phyloP scores from a whole-genome alignment of 2,329 filamentous ascomycete genomes.

The Sarocladiaceae sp. region DNA sequence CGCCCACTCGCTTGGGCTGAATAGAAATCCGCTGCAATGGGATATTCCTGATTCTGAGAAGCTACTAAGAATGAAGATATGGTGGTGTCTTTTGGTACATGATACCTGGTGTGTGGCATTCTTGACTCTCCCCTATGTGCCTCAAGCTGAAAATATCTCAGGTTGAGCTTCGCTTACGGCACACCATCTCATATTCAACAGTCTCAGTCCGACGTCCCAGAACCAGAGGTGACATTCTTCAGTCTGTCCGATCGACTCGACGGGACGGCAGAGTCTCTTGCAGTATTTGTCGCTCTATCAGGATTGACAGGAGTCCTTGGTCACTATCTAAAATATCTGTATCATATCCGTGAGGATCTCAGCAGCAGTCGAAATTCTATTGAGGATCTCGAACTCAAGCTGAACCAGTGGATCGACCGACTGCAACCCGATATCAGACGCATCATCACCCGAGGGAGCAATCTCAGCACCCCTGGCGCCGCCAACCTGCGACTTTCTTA shows the following conservation, averaged over 20 bases:
- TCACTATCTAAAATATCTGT: slow-evolving; percentile 1
- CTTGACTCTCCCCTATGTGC: background rate
- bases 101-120: slow-evolving; percentile 44
- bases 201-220: slow-evolving; percentile 37
- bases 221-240: slow-evolving; percentile 19
- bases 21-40: slow-evolving; percentile 49
- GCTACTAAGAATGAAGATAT: slow-evolving; percentile 45
- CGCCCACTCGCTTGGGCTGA: slow-evolving; percentile 50
- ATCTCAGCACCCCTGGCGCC: slow-evolving; percentile 29
- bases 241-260: background rate
- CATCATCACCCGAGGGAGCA: slow-evolving; percentile 28
- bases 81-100: slow-evolving; percentile 52
- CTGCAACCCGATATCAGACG: slow-evolving; percentile 25
- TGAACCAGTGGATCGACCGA: slow-evolving; percentile 31
- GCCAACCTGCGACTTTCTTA: slow-evolving; percentile 41
- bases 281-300: slow-evolving; percentile 33
- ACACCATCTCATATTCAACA: slow-evolving; percentile 38
- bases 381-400: slow-evolving; percentile 20
- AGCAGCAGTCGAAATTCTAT: background rate
- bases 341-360: background rate
- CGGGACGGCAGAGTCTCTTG: slow-evolving; percentile 18
- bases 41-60: slow-evolving; percentile 49
- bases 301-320: slow-evolving; percentile 27
- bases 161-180: slow-evolving; percentile 41
- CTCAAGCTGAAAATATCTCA: slow-evolving; percentile 13